phyloP scores from a whole-genome alignment of 2,329 filamentous ascomycete genomes.

The Ophiocordyceps sinensis region DNA sequence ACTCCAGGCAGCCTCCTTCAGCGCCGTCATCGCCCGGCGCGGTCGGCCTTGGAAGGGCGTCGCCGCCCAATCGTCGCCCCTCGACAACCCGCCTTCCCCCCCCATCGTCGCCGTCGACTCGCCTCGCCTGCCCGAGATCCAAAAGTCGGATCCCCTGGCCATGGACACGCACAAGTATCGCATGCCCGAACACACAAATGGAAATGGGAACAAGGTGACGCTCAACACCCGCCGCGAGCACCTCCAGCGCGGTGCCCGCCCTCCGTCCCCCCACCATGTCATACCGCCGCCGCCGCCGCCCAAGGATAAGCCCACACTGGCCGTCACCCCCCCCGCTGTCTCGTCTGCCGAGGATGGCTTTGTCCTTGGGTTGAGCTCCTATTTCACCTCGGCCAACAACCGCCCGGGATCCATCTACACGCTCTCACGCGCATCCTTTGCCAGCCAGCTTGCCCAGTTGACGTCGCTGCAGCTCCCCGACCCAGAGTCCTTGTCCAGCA shows the following conservation, averaged over 20 bases:
- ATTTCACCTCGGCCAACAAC: conserved; percentile 53
- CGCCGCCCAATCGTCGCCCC: conserved; percentile 23
- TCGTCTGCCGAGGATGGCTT: conserved; percentile 23
- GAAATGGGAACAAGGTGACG: conserved; percentile 52
- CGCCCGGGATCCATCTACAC: conserved; percentile 85
- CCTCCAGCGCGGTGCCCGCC: conserved; percentile 32
- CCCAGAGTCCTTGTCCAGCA: conserved; percentile 66
- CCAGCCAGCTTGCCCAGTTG: conserved; percentile 81
- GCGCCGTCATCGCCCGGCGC: conserved; percentile 42
- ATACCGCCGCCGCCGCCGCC: conserved; percentile 24
- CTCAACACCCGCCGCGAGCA: conserved; percentile 43
- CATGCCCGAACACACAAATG: conserved; percentile 54
- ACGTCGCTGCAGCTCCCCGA: conserved; percentile 83
- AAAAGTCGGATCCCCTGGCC: conserved; percentile 32
- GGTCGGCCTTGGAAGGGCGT: conserved; percentile 61
- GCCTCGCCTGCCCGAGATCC: conserved; percentile 36
- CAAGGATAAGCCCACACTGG: conserved; percentile 23
- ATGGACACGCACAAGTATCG: conserved; percentile 66
- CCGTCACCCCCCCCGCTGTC: conserved; percentile 10
- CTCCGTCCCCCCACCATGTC: conserved; percentile 18
- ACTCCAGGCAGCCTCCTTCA: conserved; percentile 40
- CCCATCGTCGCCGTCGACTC: conserved; percentile 11
- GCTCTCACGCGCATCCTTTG: conserved; percentile 80
- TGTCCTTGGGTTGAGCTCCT: conserved; percentile 37
- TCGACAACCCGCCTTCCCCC: conserved; percentile 9